These are phyloP conservation scores for Clarireedia monteithiana DNA, from an alignment of 2,329 filamentous ascomycete species.

Conservation along the genomic window DNA sequence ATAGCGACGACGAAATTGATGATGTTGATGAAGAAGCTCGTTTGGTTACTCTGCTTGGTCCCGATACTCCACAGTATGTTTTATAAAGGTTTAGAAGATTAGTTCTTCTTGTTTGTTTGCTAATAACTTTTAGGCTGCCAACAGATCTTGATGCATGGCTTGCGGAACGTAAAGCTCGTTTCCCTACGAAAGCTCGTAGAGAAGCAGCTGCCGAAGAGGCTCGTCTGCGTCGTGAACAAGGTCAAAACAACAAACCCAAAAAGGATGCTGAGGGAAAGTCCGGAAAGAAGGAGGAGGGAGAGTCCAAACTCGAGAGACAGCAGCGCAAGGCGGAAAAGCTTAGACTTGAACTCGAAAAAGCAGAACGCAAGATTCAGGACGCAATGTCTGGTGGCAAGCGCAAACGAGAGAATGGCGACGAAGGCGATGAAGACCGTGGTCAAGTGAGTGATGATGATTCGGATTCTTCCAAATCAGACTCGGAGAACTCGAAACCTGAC, in stretches of 20 bases:
- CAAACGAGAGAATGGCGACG: conserved; percentile 60
- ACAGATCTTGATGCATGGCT: conserved; percentile 75
- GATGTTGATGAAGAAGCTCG: conserved; percentile 55
- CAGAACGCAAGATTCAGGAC: conserved; percentile 42
- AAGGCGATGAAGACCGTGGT: conserved; percentile 52
- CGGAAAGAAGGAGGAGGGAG: conserved; percentile 42
- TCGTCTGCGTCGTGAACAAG: conserved; percentile 26
- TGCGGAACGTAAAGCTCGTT: conserved; percentile 70
- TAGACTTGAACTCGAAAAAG: conserved; percentile 57
- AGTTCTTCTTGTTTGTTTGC: conserved; percentile 22
- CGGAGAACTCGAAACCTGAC: conserved; percentile 53
- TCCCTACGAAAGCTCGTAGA: conserved; percentile 67
- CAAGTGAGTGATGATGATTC: conserved; percentile 27
- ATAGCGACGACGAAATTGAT: conserved; percentile 55
- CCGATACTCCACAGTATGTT: conserved; percentile 31
- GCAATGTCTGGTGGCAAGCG: conserved; percentile 52
- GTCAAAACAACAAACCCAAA: conserved; percentile 19
- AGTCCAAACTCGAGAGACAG: conserved; percentile 45
- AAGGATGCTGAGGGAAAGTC: conserved; percentile 30
- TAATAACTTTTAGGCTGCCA: conserved; percentile 29
- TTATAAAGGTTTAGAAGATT: conserved; percentile 18
- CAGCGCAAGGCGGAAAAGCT: conserved; percentile 52
- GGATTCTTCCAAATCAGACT: conserved; percentile 34
- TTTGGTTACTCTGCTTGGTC: conserved; percentile 31
- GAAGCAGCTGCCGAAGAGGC: conserved; percentile 52